Evolutionary conservation across 2,329 filamentous ascomycete species (phyloP), one percentile per base, ranked within the genome.

Genomic region (Aschersonia sp.): DNA sequence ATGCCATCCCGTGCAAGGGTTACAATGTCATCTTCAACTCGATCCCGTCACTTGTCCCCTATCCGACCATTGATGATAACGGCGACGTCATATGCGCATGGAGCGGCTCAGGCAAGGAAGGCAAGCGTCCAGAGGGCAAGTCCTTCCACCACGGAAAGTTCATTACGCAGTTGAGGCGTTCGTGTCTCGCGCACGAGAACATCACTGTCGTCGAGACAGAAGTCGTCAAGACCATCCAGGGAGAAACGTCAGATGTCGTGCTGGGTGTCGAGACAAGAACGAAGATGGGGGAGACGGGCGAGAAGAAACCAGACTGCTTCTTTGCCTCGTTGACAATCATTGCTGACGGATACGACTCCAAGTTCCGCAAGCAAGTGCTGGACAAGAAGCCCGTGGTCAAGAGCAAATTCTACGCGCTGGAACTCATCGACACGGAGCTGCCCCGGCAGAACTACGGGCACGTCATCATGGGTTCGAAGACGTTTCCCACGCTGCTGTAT

Each of bases 91-190:
- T 59, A 43, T 56, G 62, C 51, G 55, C 58, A 41, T 66, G 64
- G 64, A 51, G 54, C 44, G 64, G 64, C 30, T 53, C 60, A 30
- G 58, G 58, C 45, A 63, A 59, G 54, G 58, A 57, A 42, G 58
- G 57, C 52, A 65, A 63, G 58, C 71, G 69, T 54, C 66, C 72
- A 52, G 81, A 84, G 2, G 92, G 92, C 40, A 73, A 84, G 52
- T 77, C 77, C 44, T 98, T 98, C 63, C 92, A 98, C 69, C 92
- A 98, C 67, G 92, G 92, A 44, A 79, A 87, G 55, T 95, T 98
- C 66, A 87, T 98, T 57, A 79, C 75, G 66, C 81, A 86, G 60
- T 69, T 98, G 54, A 79, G 92, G 50, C 74, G 75, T 56, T 83
- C 86, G 30, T 92, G 88, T 49, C 67, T 79, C 59, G 72, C 67